phyloP scores from a whole-genome alignment of 1,284 basidiomycete species.

The Xanthoconium separans region DNA sequence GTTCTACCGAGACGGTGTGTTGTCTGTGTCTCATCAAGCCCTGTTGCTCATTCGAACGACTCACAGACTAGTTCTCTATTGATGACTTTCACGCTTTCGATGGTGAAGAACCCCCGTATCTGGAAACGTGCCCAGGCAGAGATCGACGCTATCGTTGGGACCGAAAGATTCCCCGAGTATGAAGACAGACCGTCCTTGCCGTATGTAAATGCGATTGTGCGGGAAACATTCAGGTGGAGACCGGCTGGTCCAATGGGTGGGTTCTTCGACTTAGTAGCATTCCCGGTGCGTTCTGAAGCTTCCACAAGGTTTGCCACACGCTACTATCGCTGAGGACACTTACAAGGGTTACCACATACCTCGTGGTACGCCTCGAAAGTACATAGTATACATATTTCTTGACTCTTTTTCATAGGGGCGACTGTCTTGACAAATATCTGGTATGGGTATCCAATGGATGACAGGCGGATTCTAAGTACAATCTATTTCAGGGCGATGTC shows the following conservation, averaged over 20 bases:
- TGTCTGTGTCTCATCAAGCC: background rate
- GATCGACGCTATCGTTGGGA: conserved; percentile 34
- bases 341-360: conserved; percentile 2
- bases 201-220: conserved; percentile 30
- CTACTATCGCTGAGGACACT: background rate
- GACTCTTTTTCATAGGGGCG: conserved; percentile 3
- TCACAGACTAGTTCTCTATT: background rate
- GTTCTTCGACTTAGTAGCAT: background rate
- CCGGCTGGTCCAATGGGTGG: conserved; percentile 10
- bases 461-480: too few species aligned
- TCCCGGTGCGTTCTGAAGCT: too few species aligned
- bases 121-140: conserved; percentile 18
- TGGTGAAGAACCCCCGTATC: conserved; percentile 34
- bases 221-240: conserved; percentile 33
- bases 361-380: background rate
- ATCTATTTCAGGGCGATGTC: conserved; percentile 19
- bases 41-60: background rate
- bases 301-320: background rate
- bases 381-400: background rate
- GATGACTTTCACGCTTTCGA: conserved; percentile 32
- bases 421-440: conserved; percentile 11
- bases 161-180: conserved; percentile 35
- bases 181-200: conserved; percentile 1
- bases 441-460: too few species aligned
- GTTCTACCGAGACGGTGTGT: conserved; percentile 17